Evolutionary conservation across 306 rosid species (phyloP).

Genomic region (Lathyrus sativus): DNA sequence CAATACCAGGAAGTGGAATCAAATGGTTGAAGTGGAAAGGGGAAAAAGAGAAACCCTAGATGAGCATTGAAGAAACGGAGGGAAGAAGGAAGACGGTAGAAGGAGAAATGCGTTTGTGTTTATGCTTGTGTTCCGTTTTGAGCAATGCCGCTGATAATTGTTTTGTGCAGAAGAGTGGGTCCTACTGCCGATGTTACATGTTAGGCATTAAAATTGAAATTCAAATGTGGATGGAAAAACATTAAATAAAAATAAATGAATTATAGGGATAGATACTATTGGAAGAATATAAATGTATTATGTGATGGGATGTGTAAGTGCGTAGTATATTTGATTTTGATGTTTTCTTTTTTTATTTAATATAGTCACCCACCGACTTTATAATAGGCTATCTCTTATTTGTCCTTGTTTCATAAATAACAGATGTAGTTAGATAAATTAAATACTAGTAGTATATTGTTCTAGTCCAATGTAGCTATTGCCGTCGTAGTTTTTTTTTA

Average conservation of each 20-base stretch:
- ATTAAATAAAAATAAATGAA: background rate
- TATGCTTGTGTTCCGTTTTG: slow-evolving; percentile 47
- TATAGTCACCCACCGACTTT: too few species aligned
- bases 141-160: slow-evolving; percentile 54
- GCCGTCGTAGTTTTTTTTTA: too few species aligned
- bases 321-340: background rate
- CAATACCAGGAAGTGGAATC: slow-evolving; percentile 43
- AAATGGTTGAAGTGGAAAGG: slow-evolving; percentile 17
- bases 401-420: too few species aligned
- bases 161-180: slow-evolving; percentile 27
- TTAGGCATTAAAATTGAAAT: slow-evolving; percentile 12
- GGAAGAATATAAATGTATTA: background rate
- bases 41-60: slow-evolving; percentile 50
- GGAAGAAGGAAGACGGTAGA: slow-evolving; percentile 26
- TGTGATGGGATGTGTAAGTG: background rate
- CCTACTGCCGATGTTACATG: slow-evolving; percentile 30
- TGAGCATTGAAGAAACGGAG: slow-evolving; percentile 8
- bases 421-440: too few species aligned
- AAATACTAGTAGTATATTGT: too few species aligned
- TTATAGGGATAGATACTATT: background rate
- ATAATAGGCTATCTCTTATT: too few species aligned
- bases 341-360: background rate
- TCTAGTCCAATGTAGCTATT: too few species aligned
- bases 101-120: slow-evolving; percentile 16
- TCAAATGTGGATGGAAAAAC: slow-evolving; percentile 12